These are phyloP conservation scores for Lentinula guzmanii DNA, from an alignment of 768 basidiomycete species.

Conservation along the genomic window DNA sequence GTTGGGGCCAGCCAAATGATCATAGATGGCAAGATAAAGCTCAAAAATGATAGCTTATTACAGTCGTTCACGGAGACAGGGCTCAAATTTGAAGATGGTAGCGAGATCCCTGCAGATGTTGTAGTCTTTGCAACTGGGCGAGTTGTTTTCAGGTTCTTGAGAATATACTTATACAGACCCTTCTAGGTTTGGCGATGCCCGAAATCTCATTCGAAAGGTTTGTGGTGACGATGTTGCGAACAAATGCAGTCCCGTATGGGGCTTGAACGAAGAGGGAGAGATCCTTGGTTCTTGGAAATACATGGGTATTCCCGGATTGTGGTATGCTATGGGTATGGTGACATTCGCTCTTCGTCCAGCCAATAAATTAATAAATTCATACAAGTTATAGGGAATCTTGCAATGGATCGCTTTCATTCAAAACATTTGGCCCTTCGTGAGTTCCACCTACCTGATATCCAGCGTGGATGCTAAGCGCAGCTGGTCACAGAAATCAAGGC, in stretches of 20 bases:
- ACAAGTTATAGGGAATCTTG: slow-evolving; percentile 42
- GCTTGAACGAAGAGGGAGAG: slow-evolving; percentile 62
- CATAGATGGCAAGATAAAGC: slow-evolving; percentile 63
- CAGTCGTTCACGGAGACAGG: slow-evolving; percentile 36
- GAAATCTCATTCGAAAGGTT: slow-evolving; percentile 32
- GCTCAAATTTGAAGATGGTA: slow-evolving; percentile 44
- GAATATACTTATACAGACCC: background rate
- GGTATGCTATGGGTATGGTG: slow-evolving; percentile 27
- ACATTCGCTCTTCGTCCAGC: background rate
- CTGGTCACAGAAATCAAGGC: slow-evolving; percentile 61
- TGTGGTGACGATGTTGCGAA: slow-evolving; percentile 40
- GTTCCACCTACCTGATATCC: slow-evolving; percentile 18
- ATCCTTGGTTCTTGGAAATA: slow-evolving; percentile 43
- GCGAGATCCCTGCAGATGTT: slow-evolving; percentile 43
- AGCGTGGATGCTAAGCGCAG: background rate
- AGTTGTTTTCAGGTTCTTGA: slow-evolving; percentile 3
- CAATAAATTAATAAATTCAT: background rate
- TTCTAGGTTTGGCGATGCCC: slow-evolving; percentile 39
- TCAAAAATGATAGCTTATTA: slow-evolving; percentile 56
- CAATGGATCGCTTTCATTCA: slow-evolving; percentile 60
- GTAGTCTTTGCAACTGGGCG: slow-evolving; percentile 58
- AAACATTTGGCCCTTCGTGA: slow-evolving; percentile 63
- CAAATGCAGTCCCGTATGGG: slow-evolving; percentile 49
- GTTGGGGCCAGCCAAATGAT: slow-evolving; percentile 57
- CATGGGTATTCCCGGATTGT: slow-evolving; percentile 46